These are phyloP conservation scores for Arachnopeziza araneosa DNA, from an alignment of 2,329 filamentous ascomycete genomes.

Conservation along the genomic window DNA sequence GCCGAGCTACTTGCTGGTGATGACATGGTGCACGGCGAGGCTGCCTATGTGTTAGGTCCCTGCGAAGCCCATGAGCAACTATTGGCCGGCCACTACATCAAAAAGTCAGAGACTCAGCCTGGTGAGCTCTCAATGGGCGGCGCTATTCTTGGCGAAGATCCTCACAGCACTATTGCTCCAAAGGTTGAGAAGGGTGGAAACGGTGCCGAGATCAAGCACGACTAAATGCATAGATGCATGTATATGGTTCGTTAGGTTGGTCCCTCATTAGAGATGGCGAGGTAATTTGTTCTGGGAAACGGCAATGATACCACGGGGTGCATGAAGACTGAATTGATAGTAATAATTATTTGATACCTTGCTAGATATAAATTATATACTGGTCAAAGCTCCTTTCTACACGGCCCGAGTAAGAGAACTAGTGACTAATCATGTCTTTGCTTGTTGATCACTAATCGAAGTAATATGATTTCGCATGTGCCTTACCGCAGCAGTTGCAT, in stretches of 20 bases:
- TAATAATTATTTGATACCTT: background rate
- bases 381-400: background rate
- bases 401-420: background rate
- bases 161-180: background rate
- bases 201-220: background rate
- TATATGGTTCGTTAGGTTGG: background rate
- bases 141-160: conserved; percentile 14
- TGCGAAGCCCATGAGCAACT: conserved; percentile 18
- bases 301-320: background rate
- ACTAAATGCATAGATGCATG: background rate
- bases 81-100: conserved; percentile 14
- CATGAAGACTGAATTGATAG: background rate
- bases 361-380: background rate
- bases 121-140: conserved; percentile 15
- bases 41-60: conserved; percentile 19
- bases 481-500: too few species aligned
- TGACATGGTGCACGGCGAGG: conserved; percentile 43
- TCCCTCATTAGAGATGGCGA: background rate
- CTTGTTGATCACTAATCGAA: background rate
- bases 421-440: background rate
- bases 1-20: conserved; percentile 41
- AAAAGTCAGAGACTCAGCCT: conserved; percentile 6
- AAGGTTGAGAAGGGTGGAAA: conserved; percentile 1
- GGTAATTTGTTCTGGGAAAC: background rate
- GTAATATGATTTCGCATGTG: too few species aligned